Percentiles rank a stretch among this genome's conserved stretches.
Evolutionary conservation across 495 filamentous ascomycete species (phyloP).

Genomic region (Xylaria palmicola): DNA sequence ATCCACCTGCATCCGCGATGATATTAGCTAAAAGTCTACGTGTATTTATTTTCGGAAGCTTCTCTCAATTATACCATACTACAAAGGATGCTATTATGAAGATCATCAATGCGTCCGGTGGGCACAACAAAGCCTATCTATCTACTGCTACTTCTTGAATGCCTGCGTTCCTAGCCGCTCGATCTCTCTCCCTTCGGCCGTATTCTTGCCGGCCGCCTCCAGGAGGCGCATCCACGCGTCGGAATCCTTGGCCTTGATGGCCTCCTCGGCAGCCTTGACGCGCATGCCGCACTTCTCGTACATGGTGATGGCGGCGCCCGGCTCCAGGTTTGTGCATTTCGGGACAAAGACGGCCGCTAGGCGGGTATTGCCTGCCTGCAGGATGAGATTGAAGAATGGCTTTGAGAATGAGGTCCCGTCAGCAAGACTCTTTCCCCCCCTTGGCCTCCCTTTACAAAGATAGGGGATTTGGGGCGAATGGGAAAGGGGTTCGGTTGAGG

Average conservation of each 20-base stretch:
- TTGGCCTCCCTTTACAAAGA: too few species aligned
- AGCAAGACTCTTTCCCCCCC: neutral
- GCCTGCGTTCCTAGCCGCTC: conserved; percentile 42
- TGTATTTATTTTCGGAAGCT: neutral
- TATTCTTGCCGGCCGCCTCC: conserved; percentile 44
- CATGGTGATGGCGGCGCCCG: conserved; percentile 76
- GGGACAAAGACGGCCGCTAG: conserved; percentile 81
- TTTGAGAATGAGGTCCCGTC: conserved; percentile 28
- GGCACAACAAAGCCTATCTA: too few species aligned
- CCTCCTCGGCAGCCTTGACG: conserved; percentile 89
- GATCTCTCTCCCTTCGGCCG: conserved; percentile 46
- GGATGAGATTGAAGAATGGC: conserved; percentile 88
- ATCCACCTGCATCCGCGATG: neutral
- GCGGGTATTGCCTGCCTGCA: conserved; percentile 87
- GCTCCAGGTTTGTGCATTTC: conserved; percentile 67
- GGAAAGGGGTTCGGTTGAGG: neutral
- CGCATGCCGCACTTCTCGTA: conserved; percentile 94
- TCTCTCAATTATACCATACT: neutral
- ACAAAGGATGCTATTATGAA: too few species aligned
- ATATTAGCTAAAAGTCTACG: neutral
- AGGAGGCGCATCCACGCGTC: conserved; percentile 52
- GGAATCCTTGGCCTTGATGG: conserved; percentile 75
- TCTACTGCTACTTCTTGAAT: conserved; percentile 39
- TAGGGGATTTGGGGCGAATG: neutral
- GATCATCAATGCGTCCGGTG: too few species aligned